Evolutionary conservation across 352 stramenopile species (phyloP), one percentile per base, ranked within the genome.

Genomic region (Globisporangium megalacanthum): DNA sequence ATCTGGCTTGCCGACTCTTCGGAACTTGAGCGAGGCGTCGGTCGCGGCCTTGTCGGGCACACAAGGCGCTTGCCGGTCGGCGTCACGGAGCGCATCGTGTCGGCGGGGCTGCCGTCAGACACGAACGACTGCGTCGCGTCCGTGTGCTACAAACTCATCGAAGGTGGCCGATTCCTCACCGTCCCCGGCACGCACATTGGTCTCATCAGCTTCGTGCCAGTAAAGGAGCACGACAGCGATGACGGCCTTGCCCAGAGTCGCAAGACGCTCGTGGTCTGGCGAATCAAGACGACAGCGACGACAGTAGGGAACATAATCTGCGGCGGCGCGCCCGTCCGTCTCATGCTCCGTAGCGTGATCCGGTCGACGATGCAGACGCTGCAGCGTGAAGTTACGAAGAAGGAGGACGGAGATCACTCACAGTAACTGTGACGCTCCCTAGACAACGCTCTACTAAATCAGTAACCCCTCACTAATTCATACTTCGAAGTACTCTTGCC

Each of bases 41-140:
- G 82, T 0, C 70, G 79, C 52, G 79, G 82, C 3, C 69, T 72
- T 50, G 72, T 86, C 5, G 82, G 82, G 14, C 64, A 85, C 54
- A 58, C 77, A 48, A 79, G 79, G 9, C 22, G 58, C 7, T 64
- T 74, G 39, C 58, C 73, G 42, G 56, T 89, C 14, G 77, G 79
- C 13, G 71, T 89, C 25, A 64, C 77, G 55, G 79, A 89, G 52
- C 69, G 89, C 52, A 92, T 92, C 54, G 35, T 92, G 35, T 82
- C 75, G 6, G 77, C 50, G 1, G 82, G 82, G 17, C 22, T 75
- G 29, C 75, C 73, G 11, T 14, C 17, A 19, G 41, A 47, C 6
- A n/a, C 9, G 15, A 25, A 6, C 41, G 49, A 51, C 10, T 29
- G 37, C 58, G 70, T 89, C 61, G 66, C 74, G 15, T 80, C 73